Evolutionary conservation across 1,284 basidiomycete genomes (phyloP), one percentile per base, ranked within the genome.

Genomic region (Ganoderma meredithae): DNA sequence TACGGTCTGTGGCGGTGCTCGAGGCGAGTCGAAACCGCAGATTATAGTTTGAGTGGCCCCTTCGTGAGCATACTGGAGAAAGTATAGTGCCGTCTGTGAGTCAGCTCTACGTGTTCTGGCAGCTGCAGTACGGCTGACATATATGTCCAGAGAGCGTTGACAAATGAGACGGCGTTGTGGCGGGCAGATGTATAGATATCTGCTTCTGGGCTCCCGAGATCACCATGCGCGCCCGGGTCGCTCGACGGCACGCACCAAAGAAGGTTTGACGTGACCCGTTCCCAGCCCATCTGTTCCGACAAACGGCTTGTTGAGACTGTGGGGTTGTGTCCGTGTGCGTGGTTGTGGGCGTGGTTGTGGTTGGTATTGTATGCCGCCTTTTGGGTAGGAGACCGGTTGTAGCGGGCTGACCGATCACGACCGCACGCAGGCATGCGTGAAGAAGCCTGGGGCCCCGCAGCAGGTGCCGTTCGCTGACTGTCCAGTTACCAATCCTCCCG

Each of bases 361-460:
- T 55, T 47, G 44, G 44, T 9, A 8, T 19, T 7, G 9, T 47
- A 47, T n/a, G 8, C 27, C 31, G 15, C 15, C 52, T 22, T 22
- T 3, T 25, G 22, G 47, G 10, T 49, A 25, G 7, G 44, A 47
- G 41, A 41, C 43, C 17, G 43, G 17, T 44, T 22, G 36, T 36
- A 6, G 36, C 36, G 47, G 12, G 22, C 19, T 36, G 17, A 39
- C 56, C 33, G 12, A 39, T 39, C 25, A 56, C 31, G 17, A n/a
- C 27, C 33, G 19, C 33, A 36, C 3, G 17, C 6, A 59, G 39
- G 15, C 22, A n/a, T 41, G 58, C 8, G 39, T 22, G n/a, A 25
- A 22, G 39, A 60, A 60, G 58, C 39, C n/a, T 19, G 55, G 55
- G 27, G 55, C 55, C 55, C 55, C 55, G 19, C 55, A 33, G 55